These are phyloP conservation scores for Mimosa pudica DNA, from an alignment of 306 rosid species.

Conservation along the genomic window DNA sequence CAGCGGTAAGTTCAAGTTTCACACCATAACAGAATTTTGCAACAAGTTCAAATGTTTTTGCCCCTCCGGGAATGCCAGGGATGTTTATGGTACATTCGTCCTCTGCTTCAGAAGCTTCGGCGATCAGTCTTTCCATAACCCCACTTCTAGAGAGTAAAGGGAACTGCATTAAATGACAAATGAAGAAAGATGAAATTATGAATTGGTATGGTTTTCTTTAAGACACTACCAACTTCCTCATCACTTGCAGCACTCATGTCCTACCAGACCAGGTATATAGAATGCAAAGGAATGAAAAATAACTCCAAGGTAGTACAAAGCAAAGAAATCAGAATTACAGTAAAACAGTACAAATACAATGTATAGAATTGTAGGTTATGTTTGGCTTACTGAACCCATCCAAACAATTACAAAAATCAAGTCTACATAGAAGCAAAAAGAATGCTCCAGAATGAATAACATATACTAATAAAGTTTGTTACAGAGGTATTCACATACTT, in stretches of 20 bases:
- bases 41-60: conserved; percentile 88
- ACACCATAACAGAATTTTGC: conserved; percentile 97
- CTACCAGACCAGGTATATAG: not conserved
- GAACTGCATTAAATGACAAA: conserved; percentile 64
- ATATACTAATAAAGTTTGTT: not conserved
- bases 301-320: not conserved
- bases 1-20: conserved; percentile 92
- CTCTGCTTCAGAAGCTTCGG: conserved; percentile 77
- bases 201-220: conserved; percentile 1
- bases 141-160: conserved; percentile 99
- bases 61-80: conserved; percentile 85
- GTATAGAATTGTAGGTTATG: not conserved
- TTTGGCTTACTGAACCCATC: not conserved
- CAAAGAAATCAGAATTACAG: not conserved
- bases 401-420: conserved; percentile 7
- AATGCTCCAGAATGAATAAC: conserved; percentile 11
- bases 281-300: not conserved
- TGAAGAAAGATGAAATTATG: conserved; percentile 29
- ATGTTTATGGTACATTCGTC: conserved; percentile 62
- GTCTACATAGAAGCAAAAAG: not conserved
- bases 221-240: conserved; percentile 7
- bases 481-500: conserved; percentile 4
- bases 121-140: conserved; percentile 77
- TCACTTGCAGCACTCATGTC: not conserved
- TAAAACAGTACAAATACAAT: not conserved